These are phyloP conservation scores for Nymphaea colorata DNA, from an alignment of 164 flowering plant species.

Conservation along the genomic window DNA sequence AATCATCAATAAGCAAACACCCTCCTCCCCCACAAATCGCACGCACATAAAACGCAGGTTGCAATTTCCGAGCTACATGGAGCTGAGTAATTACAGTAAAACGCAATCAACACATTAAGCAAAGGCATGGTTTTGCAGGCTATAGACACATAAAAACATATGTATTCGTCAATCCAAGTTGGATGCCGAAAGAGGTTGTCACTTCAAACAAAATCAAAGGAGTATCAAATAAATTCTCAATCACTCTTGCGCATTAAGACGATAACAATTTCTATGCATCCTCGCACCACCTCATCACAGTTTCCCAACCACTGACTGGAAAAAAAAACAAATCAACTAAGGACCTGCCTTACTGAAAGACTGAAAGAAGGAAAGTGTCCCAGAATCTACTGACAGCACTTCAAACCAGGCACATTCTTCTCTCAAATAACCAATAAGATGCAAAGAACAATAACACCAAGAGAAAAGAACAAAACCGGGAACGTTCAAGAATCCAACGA, in stretches of 20 bases:
- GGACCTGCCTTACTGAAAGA: neutral
- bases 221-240: neutral
- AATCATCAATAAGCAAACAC: too few relatives aligned
- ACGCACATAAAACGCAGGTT: too few relatives aligned
- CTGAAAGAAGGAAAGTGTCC: neutral
- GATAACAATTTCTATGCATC: too few relatives aligned
- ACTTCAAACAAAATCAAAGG: neutral
- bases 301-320: neutral
- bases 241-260: neutral
- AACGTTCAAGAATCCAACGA: neutral
- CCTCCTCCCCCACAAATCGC: too few relatives aligned
- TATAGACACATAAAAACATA: too few relatives aligned
- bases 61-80: too few relatives aligned
- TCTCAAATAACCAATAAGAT: neutral
- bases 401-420: neutral
- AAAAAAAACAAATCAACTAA: neutral
- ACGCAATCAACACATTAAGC: too few relatives aligned
- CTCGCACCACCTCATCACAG: neutral
- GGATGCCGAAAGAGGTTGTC: neutral
- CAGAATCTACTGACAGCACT: neutral
- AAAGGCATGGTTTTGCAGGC: too few relatives aligned
- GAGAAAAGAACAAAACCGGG: neutral
- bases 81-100: too few relatives aligned
- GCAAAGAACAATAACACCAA: too few relatives aligned
- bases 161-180: neutral